Evolutionary conservation across 2,329 filamentous ascomycete genomes (phyloP), one percentile per base, ranked within the genome.

Genomic region (Venturia carpophila): DNA sequence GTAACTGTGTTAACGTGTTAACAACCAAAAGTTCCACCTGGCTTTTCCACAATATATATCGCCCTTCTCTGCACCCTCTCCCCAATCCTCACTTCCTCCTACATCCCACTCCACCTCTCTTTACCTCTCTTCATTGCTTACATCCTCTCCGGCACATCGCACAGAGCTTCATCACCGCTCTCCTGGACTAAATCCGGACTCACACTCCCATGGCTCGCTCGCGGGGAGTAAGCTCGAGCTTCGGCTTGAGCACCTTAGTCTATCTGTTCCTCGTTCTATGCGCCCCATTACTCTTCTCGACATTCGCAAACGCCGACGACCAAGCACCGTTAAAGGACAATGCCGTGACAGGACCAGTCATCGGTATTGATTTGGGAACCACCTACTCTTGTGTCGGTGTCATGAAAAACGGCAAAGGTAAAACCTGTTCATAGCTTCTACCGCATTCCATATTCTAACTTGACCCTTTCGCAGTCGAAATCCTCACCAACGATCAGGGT

Each of bases 251-350:
- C 80, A 85, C 94, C 76, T 82, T 96, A 79, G 88, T 92, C 81
- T 97, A 96, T 83, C 88, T 97, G 73, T 86, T 91, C 75, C 86
- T 96, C 69, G 86, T 97, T 70, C 90, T 99, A 73, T 86, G 87
- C 72, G 84, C 89, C 69, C 92, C 92, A 71, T 83, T 96, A 74
- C 88, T 97, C 75, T 85, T 96, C 71, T 87, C 89, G 79, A 83
- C 83, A 69, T 70, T 72, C 45, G 87, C 83, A 71, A 84, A 87
- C 70, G 93, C 88, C 67, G 86, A 88, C 66, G 85, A 91, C 69
- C 87, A 92, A 72, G 82, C 84, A 68, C 77, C 82, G 65, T 68
- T 83, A 69, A 81, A 82, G 71, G 87, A 92, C 75, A 90, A 91
- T 64, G 42, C 67, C 47, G 69, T 76, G 66, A 67, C 70, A 24